Evolutionary conservation across 371 early-diverging fungal genomes (phyloP).

Genomic region (Circinella umbellata): DNA sequence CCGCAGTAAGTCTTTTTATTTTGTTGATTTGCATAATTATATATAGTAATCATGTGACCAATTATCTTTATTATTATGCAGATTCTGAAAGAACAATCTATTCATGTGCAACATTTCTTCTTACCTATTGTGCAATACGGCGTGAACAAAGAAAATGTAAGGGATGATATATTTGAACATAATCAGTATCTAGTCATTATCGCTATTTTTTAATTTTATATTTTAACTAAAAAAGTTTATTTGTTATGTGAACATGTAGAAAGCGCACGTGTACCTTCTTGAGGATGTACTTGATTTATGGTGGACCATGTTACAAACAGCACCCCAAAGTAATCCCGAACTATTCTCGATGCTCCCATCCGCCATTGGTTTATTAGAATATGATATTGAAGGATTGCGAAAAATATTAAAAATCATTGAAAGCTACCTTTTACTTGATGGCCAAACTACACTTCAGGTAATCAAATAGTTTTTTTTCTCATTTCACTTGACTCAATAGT

Average conservation of each 20-base stretch:
- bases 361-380: constrained; percentile 69
- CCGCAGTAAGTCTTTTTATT: constrained; percentile 51
- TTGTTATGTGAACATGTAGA: constrained; percentile 37
- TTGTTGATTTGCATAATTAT: neutral
- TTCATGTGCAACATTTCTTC: constrained; percentile 72
- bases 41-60: neutral
- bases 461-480: neutral
- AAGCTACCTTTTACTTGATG: constrained; percentile 76
- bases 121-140: constrained; percentile 78
- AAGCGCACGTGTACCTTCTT: constrained; percentile 81
- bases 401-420: constrained; percentile 79
- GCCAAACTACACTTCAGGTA: constrained; percentile 55
- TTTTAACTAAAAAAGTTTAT: neutral
- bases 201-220: neutral
- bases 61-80: constrained; percentile 23
- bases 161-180: neutral
- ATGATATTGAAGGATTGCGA: constrained; percentile 77
- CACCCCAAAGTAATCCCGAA: constrained; percentile 52
- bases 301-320: constrained; percentile 77
- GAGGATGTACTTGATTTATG: constrained; percentile 92
- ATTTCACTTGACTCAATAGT: too few species aligned
- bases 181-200: neutral
- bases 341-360: constrained; percentile 68
- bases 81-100: constrained; percentile 74
- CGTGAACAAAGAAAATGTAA: constrained; percentile 61